Percentiles rank a stretch among this genome's conserved stretches.
Conservation (phyloP, 1,139 yeast species). For the Candida tetrigidarum region DNA sequence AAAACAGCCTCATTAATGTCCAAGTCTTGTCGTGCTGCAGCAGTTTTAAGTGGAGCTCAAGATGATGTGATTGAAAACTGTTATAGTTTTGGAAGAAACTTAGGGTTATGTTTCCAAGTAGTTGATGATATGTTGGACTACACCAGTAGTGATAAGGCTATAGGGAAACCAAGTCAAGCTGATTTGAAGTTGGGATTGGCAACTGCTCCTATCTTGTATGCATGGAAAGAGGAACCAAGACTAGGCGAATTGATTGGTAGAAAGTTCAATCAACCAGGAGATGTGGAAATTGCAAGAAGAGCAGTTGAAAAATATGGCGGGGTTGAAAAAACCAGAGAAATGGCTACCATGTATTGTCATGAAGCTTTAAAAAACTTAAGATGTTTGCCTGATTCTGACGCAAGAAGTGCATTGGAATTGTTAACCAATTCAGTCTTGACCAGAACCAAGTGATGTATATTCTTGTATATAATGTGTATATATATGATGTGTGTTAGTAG, state of each 20-base stretch:
- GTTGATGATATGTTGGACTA: constrained; percentile 97
- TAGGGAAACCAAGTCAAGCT: constrained; percentile 97
- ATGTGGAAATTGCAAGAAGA: constrained; percentile 75
- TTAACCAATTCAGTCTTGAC: constrained; percentile 84
- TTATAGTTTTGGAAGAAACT: constrained; percentile 88
- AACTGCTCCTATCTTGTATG: constrained; percentile 94
- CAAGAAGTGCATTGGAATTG: constrained; percentile 85
- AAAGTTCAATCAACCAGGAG: constrained; percentile 81
- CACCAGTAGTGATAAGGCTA: constrained; percentile 76
- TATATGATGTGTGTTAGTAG: neutral
- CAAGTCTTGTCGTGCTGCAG: constrained; percentile 93
- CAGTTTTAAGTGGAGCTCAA: constrained; percentile 86
- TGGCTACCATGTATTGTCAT: constrained; percentile 80
- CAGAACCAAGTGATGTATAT: constrained; percentile 58
- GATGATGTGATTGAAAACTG: constrained; percentile 78
- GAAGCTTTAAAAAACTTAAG: constrained; percentile 76
- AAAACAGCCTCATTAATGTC: constrained; percentile 96
- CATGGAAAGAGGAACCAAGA: constrained; percentile 89
- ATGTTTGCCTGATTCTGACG: constrained; percentile 82
- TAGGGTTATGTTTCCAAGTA: constrained; percentile 94
- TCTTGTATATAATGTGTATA: constrained; percentile 3
- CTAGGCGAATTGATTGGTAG: constrained; percentile 83
- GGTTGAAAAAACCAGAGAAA: constrained; percentile 69
- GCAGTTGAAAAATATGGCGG: constrained; percentile 78
- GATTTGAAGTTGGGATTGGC: constrained; percentile 94